These are phyloP conservation scores for Trichoderma guizhouense DNA, from an alignment of 2,329 filamentous ascomycete genomes.

Conservation along the genomic window DNA sequence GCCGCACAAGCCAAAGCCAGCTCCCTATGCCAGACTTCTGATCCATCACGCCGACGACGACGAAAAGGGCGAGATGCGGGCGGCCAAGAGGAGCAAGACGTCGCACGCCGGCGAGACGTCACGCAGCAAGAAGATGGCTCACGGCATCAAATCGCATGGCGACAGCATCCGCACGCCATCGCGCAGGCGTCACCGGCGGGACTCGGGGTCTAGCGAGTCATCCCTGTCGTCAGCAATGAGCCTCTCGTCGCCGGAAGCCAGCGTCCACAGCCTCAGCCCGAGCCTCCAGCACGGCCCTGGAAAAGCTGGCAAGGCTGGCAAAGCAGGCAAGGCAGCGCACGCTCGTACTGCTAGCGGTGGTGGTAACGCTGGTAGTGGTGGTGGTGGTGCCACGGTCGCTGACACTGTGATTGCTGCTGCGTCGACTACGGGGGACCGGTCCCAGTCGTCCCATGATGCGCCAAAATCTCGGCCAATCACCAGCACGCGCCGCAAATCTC, in stretches of 20 bases:
- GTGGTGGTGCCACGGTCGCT: constrained; percentile 21
- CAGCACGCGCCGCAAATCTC: constrained; percentile 37
- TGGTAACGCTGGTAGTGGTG: constrained; percentile 17
- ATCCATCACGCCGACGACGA: constrained; percentile 33
- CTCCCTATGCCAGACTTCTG: constrained; percentile 48
- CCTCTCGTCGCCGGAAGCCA: constrained; percentile 39
- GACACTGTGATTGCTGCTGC: constrained; percentile 21
- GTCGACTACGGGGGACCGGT: constrained; percentile 19
- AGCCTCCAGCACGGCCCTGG: constrained; percentile 26
- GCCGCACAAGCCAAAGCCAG: constrained; percentile 45
- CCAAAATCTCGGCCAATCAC: constrained; percentile 41
- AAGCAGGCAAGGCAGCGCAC: constrained; percentile 19
- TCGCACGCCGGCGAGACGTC: constrained; percentile 23
- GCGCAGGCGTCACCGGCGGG: constrained; percentile 34
- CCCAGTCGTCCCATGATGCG: constrained; percentile 34
- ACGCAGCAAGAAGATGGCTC: constrained; percentile 17
- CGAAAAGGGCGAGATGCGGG: constrained; percentile 27
- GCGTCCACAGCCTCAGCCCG: constrained; percentile 28
- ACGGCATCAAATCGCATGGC: constrained; percentile 13
- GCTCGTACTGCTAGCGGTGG: constrained; percentile 19
- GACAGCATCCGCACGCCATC: constrained; percentile 34
- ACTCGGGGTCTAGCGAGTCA: constrained; percentile 41
- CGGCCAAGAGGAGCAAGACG: constrained; percentile 38
- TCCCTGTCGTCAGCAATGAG: constrained; percentile 41
- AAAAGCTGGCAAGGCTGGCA: not conserved